Evolutionary conservation across 2,329 filamentous ascomycete genomes (phyloP).

Genomic region (Phaeoacremonium minimum): DNA sequence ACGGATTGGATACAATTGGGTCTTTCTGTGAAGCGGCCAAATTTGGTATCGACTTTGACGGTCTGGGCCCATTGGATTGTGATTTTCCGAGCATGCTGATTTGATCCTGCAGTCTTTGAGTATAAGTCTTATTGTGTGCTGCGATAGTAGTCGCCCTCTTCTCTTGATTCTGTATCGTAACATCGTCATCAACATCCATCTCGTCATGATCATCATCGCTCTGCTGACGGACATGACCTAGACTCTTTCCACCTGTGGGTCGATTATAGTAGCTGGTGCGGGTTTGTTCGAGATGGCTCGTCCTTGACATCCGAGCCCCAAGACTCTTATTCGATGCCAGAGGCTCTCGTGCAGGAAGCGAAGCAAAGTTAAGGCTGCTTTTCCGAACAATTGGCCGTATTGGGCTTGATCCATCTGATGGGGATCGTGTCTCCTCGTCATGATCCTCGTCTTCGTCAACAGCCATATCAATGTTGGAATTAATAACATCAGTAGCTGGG

Average conservation of each 20-base stretch:
- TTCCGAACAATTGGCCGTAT: conserved; percentile 77
- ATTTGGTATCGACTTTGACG: conserved; percentile 43
- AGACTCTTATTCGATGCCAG: conserved; percentile 80
- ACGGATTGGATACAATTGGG: conserved; percentile 15
- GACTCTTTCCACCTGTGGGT: conserved; percentile 68
- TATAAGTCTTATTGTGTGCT: conserved; percentile 82
- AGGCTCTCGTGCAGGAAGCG: conserved; percentile 85
- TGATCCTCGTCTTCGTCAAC: conserved; percentile 18
- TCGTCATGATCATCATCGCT: conserved; percentile 47
- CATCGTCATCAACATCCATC: conserved; percentile 44
- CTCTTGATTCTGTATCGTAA: conserved; percentile 34
- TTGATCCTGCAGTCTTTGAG: conserved; percentile 85
- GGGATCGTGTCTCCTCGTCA: conserved; percentile 50
- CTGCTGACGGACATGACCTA: conserved; percentile 47
- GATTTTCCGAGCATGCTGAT: conserved; percentile 70
- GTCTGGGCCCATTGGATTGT: conserved; percentile 40
- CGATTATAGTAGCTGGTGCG: conserved; percentile 71
- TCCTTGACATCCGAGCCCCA: conserved; percentile 67
- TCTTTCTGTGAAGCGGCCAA: conserved; percentile 26
- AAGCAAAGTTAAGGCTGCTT: conserved; percentile 92
- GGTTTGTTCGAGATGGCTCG: conserved; percentile 72
- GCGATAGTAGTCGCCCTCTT: conserved; percentile 44
- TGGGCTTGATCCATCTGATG: conserved; percentile 69
- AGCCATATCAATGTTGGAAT: neutral
- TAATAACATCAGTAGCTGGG: neutral